These are phyloP conservation scores for Flaveria trinervia DNA, from an alignment of 129 eudicot species.

Conservation along the genomic window DNA sequence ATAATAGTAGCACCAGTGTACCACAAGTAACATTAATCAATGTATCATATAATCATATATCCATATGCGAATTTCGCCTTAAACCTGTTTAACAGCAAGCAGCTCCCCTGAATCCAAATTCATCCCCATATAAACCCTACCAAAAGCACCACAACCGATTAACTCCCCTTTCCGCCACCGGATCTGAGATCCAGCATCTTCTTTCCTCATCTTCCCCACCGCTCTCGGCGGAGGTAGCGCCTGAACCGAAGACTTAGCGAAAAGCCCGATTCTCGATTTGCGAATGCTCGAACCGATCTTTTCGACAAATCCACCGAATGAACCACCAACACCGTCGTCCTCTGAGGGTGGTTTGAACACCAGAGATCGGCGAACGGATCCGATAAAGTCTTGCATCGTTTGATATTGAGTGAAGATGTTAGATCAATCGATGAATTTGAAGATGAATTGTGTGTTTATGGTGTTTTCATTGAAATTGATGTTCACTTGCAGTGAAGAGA, in stretches of 20 bases:
- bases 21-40: neutral
- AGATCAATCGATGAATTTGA: slow-evolving; percentile 25
- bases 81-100: slow-evolving; percentile 89
- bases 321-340: slow-evolving; percentile 41
- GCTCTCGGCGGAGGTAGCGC: slow-evolving; percentile 56
- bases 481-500: slow-evolving; percentile 31
- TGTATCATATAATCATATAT: neutral
- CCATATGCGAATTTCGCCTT: neutral
- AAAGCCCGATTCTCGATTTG: slow-evolving; percentile 72
- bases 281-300: slow-evolving; percentile 89
- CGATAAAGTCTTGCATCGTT: slow-evolving; percentile 83
- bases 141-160: slow-evolving; percentile 96
- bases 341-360: slow-evolving; percentile 77
- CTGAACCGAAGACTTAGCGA: slow-evolving; percentile 54
- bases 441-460: slow-evolving; percentile 11
- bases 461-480: slow-evolving; percentile 29
- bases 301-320: slow-evolving; percentile 74
- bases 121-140: slow-evolving; percentile 99
- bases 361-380: slow-evolving; percentile 91
- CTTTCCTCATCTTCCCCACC: slow-evolving; percentile 34
- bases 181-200: slow-evolving; percentile 58
- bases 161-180: slow-evolving; percentile 97
- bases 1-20: neutral
- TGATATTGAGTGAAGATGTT: neutral
- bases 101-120: slow-evolving; percentile 96